Conservation (phyloP, 1,284 basidiomycete genomes). For the Ganoderma lingzhi region DNA sequence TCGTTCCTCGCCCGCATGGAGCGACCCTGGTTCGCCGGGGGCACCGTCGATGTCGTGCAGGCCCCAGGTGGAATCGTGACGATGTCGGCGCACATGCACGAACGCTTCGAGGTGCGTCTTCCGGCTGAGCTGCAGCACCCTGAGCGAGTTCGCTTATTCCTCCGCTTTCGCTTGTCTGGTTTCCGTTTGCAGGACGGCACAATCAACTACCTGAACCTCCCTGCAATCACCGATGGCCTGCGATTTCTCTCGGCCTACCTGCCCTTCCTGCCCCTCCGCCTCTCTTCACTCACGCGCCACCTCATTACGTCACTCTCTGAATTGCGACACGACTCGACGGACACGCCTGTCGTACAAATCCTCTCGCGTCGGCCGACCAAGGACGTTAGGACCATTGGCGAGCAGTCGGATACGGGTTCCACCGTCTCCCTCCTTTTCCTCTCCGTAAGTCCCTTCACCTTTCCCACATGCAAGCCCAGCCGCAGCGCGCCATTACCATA, state of each 20-base stretch:
- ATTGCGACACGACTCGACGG: conserved; percentile 65
- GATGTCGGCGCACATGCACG: conserved; percentile 63
- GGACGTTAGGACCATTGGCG: conserved; percentile 64
- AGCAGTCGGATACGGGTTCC: conserved; percentile 73
- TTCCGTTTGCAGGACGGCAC: conserved; percentile 75
- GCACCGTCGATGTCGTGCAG: conserved; percentile 83
- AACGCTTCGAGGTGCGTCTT: conserved; percentile 75
- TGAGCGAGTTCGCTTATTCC: background rate
- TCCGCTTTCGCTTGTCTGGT: background rate
- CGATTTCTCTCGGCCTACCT: conserved; percentile 79
- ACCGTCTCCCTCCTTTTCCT: conserved; percentile 71
- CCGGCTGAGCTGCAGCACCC: background rate
- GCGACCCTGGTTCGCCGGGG: conserved; percentile 87
- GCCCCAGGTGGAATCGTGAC: conserved; percentile 77
- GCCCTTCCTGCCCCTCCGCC: conserved; percentile 76
- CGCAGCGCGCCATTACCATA: background rate
- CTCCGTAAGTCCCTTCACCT: conserved; percentile 52
- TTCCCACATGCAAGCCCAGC: background rate
- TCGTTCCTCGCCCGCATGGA: conserved; percentile 65
- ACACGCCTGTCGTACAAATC: conserved; percentile 66
- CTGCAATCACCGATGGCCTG: conserved; percentile 78
- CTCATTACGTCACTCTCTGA: conserved; percentile 61
- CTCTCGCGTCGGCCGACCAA: conserved; percentile 63
- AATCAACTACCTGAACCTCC: conserved; percentile 79
- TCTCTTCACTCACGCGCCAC: conserved; percentile 65